These are phyloP conservation scores for Lagerstroemia speciosa DNA, from an alignment of 345 rosid genomes.

Conservation along the genomic window DNA sequence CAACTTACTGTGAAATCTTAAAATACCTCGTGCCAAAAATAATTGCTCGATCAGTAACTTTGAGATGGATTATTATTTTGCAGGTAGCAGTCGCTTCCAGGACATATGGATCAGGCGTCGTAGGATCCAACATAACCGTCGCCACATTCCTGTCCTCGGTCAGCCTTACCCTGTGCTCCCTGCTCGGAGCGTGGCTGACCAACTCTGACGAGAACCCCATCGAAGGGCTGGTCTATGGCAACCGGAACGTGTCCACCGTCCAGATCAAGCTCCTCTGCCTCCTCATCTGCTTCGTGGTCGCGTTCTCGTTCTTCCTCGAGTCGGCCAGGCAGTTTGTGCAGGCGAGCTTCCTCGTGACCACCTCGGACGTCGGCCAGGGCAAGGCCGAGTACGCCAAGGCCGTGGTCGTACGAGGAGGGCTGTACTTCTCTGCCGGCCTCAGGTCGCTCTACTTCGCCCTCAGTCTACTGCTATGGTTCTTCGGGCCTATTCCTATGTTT, in stretches of 20 bases:
- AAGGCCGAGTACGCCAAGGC: constrained; percentile 23
- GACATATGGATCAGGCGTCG: constrained; percentile 30
- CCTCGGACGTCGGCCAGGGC: constrained; percentile 30
- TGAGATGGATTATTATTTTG: too few relatives aligned
- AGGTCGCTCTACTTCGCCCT: constrained; percentile 67
- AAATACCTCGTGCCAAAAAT: too few relatives aligned
- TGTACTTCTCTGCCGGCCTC: constrained; percentile 66
- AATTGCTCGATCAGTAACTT: too few relatives aligned
- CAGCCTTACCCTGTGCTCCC: constrained; percentile 62
- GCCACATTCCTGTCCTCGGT: constrained; percentile 56
- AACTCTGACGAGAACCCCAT: constrained; percentile 31
- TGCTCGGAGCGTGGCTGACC: constrained; percentile 79
- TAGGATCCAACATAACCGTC: constrained; percentile 43
- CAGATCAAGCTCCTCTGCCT: constrained; percentile 60
- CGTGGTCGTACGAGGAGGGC: constrained; percentile 53
- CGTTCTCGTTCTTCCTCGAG: constrained; percentile 66
- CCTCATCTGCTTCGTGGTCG: constrained; percentile 47
- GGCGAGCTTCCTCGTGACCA: constrained; percentile 56
- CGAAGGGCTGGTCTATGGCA: constrained; percentile 47
- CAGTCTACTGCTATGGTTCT: constrained; percentile 58
- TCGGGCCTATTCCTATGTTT: constrained; percentile 81
- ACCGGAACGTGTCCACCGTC: constrained; percentile 39
- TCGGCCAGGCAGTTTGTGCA: constrained; percentile 56
- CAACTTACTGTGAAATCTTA: too few relatives aligned
- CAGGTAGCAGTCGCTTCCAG: not conserved